Percentiles rank a stretch among this genome's conserved stretches.
phyloP scores from a whole-genome alignment of 139 green algal genomes.

The Diplosphaera chodatii region DNA sequence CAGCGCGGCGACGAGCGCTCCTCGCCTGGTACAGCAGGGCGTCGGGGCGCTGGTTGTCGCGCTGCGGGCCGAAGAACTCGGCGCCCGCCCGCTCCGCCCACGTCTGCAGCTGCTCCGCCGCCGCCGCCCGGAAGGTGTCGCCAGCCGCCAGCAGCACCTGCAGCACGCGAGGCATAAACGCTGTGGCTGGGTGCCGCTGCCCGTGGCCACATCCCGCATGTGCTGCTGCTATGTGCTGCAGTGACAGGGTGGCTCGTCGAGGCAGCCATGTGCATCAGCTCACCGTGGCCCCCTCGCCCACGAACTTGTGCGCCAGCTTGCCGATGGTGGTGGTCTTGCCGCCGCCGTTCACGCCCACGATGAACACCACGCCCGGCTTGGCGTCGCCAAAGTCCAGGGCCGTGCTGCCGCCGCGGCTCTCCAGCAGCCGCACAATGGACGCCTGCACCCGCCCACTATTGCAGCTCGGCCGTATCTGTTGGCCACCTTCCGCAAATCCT shows the following conservation, averaged over 20 bases:
- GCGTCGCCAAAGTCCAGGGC: constrained; percentile 36
- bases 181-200: too few relatives aligned
- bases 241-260: too few relatives aligned
- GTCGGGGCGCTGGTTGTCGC: constrained; percentile 25
- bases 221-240: too few relatives aligned
- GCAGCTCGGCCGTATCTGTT: too few relatives aligned
- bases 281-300: constrained; percentile 52
- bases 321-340: constrained; percentile 97
- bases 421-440: constrained; percentile 38
- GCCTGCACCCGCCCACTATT: too few relatives aligned
- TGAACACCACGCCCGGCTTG: constrained; percentile 64
- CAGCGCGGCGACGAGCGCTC: too few relatives aligned
- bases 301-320: constrained; percentile 80
- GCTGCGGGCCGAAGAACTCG: constrained; percentile 30
- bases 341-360: constrained; percentile 96
- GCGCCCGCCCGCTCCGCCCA: constrained; percentile 73
- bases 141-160: constrained; percentile 85
- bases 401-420: constrained; percentile 12
- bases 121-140: constrained; percentile 96
- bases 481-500: too few relatives aligned
- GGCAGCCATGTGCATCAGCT: neutral
- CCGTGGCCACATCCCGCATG: too few relatives aligned
- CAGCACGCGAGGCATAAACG: constrained; percentile 4
- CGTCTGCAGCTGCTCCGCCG: constrained; percentile 86
- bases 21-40: constrained; percentile 26